Conservation (phyloP, 169 alveolate species). For the Cryptosporidium bovis region DNA sequence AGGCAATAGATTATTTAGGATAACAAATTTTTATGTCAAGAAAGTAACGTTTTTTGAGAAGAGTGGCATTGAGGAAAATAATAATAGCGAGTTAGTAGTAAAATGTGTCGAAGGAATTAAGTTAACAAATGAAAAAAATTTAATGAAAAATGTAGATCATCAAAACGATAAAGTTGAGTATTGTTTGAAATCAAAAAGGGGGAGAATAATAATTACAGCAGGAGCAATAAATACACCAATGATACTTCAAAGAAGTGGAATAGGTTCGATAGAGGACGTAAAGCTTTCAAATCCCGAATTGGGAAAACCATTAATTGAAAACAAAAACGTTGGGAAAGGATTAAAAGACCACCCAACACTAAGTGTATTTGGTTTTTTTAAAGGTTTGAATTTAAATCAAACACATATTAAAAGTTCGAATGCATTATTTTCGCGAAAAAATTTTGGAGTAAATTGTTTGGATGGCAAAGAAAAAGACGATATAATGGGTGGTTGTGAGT, state of each 20-base stretch:
- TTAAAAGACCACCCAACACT: conserved; percentile 44
- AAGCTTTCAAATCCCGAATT: conserved; percentile 28
- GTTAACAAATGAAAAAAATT: not conserved
- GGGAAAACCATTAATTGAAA: conserved; percentile 33
- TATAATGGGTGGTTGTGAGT: conserved; percentile 50
- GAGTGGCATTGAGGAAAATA: not conserved
- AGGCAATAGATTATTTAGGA: not conserved
- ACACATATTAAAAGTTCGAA: conserved; percentile 20
- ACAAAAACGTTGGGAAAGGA: conserved; percentile 38
- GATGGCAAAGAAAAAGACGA: conserved; percentile 26
- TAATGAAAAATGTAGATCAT: not conserved
- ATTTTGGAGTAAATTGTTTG: conserved; percentile 26
- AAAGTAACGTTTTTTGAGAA: conserved; percentile 5
- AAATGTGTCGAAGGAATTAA: not conserved
- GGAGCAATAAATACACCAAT: conserved; percentile 70
- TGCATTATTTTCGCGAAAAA: conserved; percentile 39
- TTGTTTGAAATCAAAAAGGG: conserved; percentile 14
- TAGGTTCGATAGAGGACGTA: conserved; percentile 17
- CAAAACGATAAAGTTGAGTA: not conserved
- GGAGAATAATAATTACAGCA: conserved; percentile 32
- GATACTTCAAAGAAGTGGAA: conserved; percentile 73
- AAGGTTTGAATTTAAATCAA: conserved; percentile 4
- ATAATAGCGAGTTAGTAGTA: not conserved
- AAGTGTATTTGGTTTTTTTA: conserved; percentile 49
- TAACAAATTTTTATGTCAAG: conserved; percentile 22